phyloP scores from a whole-genome alignment of 2,329 filamentous ascomycete species.

The Cadophora malorum region DNA sequence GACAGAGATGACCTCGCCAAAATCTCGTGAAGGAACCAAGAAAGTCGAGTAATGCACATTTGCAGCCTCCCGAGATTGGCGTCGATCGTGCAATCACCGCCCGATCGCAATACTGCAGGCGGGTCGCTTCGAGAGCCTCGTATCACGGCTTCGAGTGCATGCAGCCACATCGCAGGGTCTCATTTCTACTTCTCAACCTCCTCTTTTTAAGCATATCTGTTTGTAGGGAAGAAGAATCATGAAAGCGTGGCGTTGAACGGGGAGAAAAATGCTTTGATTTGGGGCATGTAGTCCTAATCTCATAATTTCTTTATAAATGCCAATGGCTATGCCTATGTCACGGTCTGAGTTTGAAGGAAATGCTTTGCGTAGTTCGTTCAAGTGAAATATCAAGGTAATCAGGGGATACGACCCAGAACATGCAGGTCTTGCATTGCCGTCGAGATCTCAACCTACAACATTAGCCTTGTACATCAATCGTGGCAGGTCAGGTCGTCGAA shows the following conservation, averaged over 20 bases:
- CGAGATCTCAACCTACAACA: constrained; percentile 23
- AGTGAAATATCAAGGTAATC: constrained; percentile 13
- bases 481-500: constrained; percentile 13
- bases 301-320: background rate
- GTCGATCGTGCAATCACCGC: constrained; percentile 27
- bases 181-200: background rate
- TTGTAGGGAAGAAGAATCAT: constrained; percentile 10
- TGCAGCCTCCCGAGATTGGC: constrained; percentile 37
- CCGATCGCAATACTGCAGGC: constrained; percentile 26
- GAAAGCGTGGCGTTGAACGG: constrained; percentile 21
- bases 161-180: constrained; percentile 20
- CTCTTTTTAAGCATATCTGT: constrained; percentile 12
- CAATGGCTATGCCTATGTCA: background rate
- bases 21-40: constrained; percentile 30
- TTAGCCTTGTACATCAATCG: constrained; percentile 13
- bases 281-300: background rate
- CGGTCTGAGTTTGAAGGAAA: background rate
- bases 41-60: constrained; percentile 32
- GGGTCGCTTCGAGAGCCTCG: constrained; percentile 26
- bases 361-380: background rate
- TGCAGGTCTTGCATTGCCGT: constrained; percentile 28
- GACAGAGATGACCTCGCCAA: constrained; percentile 37
- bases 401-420: constrained; percentile 22
- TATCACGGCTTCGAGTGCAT: constrained; percentile 29
- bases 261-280: background rate